phyloP scores from a whole-genome alignment of 2,329 filamentous ascomycete species.

The Myrmaecium sp. region DNA sequence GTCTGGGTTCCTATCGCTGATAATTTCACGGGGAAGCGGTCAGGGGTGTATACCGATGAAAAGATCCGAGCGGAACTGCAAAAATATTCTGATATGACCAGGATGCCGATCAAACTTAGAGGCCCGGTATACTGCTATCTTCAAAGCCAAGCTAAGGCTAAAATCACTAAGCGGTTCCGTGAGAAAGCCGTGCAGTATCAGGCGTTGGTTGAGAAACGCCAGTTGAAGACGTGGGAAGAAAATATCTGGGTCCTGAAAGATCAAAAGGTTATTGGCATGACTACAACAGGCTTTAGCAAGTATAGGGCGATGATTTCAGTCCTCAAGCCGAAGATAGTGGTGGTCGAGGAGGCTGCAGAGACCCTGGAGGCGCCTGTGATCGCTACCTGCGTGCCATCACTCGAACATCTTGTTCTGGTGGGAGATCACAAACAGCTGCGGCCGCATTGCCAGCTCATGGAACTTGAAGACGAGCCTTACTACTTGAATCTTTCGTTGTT shows the following conservation, averaged over 20 bases:
- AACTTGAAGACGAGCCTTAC: constrained; percentile 43
- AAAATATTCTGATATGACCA: constrained; percentile 38
- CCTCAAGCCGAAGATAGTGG: constrained; percentile 47
- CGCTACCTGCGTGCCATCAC: constrained; percentile 40
- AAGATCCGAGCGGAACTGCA: constrained; percentile 22
- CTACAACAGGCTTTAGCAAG: constrained; percentile 67
- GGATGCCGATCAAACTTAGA: constrained; percentile 37
- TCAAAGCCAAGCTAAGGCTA: constrained; percentile 35
- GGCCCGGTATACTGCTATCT: constrained; percentile 52
- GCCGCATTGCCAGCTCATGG: constrained; percentile 46
- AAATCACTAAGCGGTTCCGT: constrained; percentile 31
- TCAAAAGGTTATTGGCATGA: constrained; percentile 46
- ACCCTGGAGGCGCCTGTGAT: constrained; percentile 48
- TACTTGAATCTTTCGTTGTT: constrained; percentile 62
- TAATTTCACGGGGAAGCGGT: constrained; percentile 19
- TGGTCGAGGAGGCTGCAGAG: constrained; percentile 71
- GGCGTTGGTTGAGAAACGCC: constrained; percentile 33
- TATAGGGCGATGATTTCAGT: constrained; percentile 54
- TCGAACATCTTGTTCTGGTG: constrained; percentile 51
- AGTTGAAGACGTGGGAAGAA: constrained; percentile 40
- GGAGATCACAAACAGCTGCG: constrained; percentile 71
- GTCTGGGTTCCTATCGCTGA: constrained; percentile 17
- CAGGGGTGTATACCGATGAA: constrained; percentile 11
- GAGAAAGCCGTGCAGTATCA: constrained; percentile 33
- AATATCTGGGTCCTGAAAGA: constrained; percentile 45